Evolutionary conservation across 768 basidiomycete genomes (phyloP).

Genomic region (Mycena filopes): DNA sequence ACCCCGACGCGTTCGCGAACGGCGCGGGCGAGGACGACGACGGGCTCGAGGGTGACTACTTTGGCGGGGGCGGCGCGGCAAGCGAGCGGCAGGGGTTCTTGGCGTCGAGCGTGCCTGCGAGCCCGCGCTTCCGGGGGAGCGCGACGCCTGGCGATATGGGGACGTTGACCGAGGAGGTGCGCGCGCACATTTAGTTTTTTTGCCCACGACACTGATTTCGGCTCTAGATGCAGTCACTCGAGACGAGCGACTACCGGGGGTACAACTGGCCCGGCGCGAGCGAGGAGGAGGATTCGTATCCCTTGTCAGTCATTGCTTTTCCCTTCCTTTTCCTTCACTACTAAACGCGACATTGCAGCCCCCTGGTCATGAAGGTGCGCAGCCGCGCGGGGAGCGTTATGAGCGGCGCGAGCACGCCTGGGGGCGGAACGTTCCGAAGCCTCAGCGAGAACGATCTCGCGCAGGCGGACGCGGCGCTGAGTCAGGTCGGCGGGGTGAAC

Average conservation of each 20-base stretch:
- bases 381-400: slow-evolving; percentile 82
- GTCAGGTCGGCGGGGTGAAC: slow-evolving; percentile 51
- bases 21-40: slow-evolving; percentile 55
- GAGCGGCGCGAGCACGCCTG: slow-evolving; percentile 82
- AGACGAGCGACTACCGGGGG: slow-evolving; percentile 88
- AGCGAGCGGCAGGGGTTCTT: slow-evolving; percentile 70
- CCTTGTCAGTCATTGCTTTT: slow-evolving; percentile 66
- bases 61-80: slow-evolving; percentile 46
- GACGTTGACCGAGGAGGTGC: slow-evolving; percentile 83
- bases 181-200: slow-evolving; percentile 7
- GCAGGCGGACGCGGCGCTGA: slow-evolving; percentile 89
- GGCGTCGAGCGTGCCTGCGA: slow-evolving; percentile 85
- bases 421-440: slow-evolving; percentile 81
- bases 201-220: too few relatives aligned
- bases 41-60: slow-evolving; percentile 50
- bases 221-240: slow-evolving; percentile 86
- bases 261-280: slow-evolving; percentile 66
- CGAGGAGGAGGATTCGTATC: slow-evolving; percentile 91
- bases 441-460: slow-evolving; percentile 89
- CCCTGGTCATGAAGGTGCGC: slow-evolving; percentile 89
- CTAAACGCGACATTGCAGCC: too few relatives aligned
- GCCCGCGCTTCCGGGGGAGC: slow-evolving; percentile 84
- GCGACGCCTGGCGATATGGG: slow-evolving; percentile 96
- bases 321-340: slow-evolving; percentile 19
- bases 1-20: slow-evolving; percentile 91